phyloP scores from a whole-genome alignment of 108 stramenopile genomes.

The Cyclostephanos tholiformis region DNA sequence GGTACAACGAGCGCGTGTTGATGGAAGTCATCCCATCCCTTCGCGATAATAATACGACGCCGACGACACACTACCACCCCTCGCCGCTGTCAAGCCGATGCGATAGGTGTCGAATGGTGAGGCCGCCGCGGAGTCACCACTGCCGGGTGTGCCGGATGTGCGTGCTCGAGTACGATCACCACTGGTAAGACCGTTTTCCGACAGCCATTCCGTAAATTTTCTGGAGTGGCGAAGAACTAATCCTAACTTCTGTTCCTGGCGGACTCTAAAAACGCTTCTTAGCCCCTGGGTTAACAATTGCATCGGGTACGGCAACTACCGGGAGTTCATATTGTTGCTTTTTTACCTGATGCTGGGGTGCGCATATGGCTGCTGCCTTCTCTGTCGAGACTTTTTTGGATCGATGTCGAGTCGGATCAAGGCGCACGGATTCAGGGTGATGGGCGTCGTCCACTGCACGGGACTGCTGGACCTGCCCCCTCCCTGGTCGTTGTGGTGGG shows the following conservation, averaged over 20 bases:
- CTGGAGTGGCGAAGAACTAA: too few species aligned
- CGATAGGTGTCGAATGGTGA: slow-evolving; percentile 53
- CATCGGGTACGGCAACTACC: slow-evolving; percentile 89
- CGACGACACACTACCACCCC: slow-evolving; percentile 42
- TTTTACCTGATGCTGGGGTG: slow-evolving; percentile 67
- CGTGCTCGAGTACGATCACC: slow-evolving; percentile 92
- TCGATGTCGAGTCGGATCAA: slow-evolving; percentile 47
- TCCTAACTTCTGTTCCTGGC: too few species aligned
- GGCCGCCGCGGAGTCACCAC: slow-evolving; percentile 86
- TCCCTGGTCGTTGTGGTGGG: slow-evolving; percentile 40
- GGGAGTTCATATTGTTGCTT: slow-evolving; percentile 68
- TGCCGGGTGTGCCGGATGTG: slow-evolving; percentile 74
- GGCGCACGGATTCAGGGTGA: slow-evolving; percentile 53
- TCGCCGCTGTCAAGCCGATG: slow-evolving; percentile 52
- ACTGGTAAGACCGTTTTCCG: slow-evolving; percentile 53
- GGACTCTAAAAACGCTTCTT: slow-evolving; percentile 82
- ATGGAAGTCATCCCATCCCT: background rate
- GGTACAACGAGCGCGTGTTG: slow-evolving; percentile 12
- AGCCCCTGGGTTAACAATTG: slow-evolving; percentile 99
- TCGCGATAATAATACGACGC: background rate
- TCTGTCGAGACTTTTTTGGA: slow-evolving; percentile 56
- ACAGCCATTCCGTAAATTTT: too few species aligned
- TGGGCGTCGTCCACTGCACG: slow-evolving; percentile 54
- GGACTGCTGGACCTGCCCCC: slow-evolving; percentile 71
- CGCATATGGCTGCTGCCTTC: slow-evolving; percentile 62